Evolutionary conservation across 176 grass and related monocot species (phyloP).

Genomic region (Oryza coarctata): DNA sequence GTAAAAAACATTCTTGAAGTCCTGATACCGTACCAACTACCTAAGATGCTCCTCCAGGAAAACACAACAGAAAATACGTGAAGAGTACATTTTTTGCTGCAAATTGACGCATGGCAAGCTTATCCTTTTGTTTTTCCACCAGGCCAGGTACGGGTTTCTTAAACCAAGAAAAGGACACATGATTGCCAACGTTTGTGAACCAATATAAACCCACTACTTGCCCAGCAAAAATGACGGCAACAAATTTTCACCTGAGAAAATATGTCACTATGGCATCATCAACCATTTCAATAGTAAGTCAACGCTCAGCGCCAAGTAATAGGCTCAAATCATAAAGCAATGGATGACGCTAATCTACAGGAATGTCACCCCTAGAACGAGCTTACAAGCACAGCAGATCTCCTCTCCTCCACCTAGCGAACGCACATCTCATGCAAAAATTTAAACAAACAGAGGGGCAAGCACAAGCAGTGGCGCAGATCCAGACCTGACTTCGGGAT

Average conservation of each 20-base stretch:
- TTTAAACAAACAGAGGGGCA: background rate
- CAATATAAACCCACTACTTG: background rate
- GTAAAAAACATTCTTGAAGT: background rate
- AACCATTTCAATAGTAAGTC: background rate
- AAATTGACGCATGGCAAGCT: background rate
- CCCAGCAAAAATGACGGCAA: background rate
- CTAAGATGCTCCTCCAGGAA: background rate
- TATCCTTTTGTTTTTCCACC: background rate
- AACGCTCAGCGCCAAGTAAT: background rate
- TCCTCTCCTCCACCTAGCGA: background rate
- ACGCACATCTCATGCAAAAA: background rate
- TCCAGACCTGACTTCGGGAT: slow-evolving; percentile 85
- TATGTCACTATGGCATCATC: background rate
- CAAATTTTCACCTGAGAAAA: slow-evolving; percentile 8
- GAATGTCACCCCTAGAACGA: background rate
- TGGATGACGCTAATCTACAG: background rate
- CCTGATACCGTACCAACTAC: background rate
- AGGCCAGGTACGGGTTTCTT: background rate
- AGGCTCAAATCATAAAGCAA: background rate
- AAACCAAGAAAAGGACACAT: background rate
- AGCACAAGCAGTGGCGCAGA: background rate
- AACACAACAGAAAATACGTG: background rate
- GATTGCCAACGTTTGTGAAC: background rate
- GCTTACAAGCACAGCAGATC: slow-evolving; percentile 18
- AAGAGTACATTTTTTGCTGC: background rate